Evolutionary conservation across 1,284 basidiomycete genomes (phyloP), one percentile per base, ranked within the genome.

Genomic region (Austropuccinia psidii): DNA sequence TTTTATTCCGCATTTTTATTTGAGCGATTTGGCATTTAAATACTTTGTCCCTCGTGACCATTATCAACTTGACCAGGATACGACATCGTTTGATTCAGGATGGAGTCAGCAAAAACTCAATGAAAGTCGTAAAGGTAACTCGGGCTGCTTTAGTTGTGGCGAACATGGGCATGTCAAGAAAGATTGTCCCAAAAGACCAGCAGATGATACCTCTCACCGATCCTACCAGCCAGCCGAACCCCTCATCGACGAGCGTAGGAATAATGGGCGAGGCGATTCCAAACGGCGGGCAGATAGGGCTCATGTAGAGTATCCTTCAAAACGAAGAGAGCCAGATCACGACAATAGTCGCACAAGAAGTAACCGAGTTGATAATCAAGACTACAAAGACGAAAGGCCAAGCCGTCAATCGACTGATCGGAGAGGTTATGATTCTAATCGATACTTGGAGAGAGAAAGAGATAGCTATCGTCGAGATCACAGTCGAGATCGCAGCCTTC

Each of bases 141-240:
- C 58, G 19, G 67, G 67, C 13, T 70, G 67, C 35, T 70, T 70
- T 33, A 21, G 31, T 35, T 70, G 67, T 58, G 67, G 67, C 13
- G 67, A 54, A 27, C 37, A 39, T 4, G 60, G 60, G 3, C 67
- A 70, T 47, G 4, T 70, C 4, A 70, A 70, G 29, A 8, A 45
- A 19, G 67, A 70, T 47, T 70, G 67, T 49, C 55, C 67, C 2
- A 43, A 68, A 27, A 33, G 29, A 33, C 52, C n/a, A 15, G 37
- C 21, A 11, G 27, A n/a, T 9, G 37, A 24, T 37, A 27, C 31
- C 7, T 29, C 41, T 15, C 43, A 52, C n/a, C 37, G 54, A 11
- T 47, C 54, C 39, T 58, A 57, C 39, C 65, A 39, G 19, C 17
- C 52, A 39, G 65, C 17, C 11, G 47, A 50, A 50, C n/a, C 60